Evolutionary conservation across 2,329 filamentous ascomycete genomes (phyloP).

Genomic region (Pseudogymnoascus sp.): DNA sequence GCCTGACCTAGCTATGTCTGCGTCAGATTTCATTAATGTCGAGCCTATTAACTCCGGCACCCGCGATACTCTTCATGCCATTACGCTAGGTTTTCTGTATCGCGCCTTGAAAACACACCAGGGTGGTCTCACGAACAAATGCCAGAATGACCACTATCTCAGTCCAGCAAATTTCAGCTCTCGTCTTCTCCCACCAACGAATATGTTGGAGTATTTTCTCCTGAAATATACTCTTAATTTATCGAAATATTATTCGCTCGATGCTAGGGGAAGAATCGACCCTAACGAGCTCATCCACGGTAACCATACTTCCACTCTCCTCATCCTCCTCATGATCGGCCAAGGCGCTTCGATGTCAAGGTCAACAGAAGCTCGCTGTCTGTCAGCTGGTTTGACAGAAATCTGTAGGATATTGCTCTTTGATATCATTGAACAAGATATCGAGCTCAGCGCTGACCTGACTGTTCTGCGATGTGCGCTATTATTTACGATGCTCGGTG

Average conservation of each 20-base stretch:
- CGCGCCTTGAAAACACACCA: constrained; percentile 62
- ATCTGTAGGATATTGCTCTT: constrained; percentile 65
- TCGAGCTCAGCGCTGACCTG: constrained; percentile 57
- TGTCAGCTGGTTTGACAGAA: constrained; percentile 59
- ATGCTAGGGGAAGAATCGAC: constrained; percentile 51
- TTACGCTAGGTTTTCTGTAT: constrained; percentile 61
- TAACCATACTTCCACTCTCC: constrained; percentile 54
- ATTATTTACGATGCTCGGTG: constrained; percentile 58
- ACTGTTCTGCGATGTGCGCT: constrained; percentile 56
- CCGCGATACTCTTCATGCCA: constrained; percentile 61
- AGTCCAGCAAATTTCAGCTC: constrained; percentile 46
- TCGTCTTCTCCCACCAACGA: constrained; percentile 55
- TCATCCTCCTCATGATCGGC: constrained; percentile 64
- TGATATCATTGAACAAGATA: constrained; percentile 63
- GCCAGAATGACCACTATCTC: constrained; percentile 16
- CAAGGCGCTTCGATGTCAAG: constrained; percentile 60
- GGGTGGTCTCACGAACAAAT: constrained; percentile 32
- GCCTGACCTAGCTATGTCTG: constrained; percentile 17
- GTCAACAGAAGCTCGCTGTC: constrained; percentile 53
- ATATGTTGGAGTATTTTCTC: constrained; percentile 59
- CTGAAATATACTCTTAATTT: constrained; percentile 57
- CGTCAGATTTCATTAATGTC: constrained; percentile 24
- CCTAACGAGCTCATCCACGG: constrained; percentile 59
- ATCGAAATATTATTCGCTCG: constrained; percentile 56
- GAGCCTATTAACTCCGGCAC: constrained; percentile 41